Percentiles rank a stretch among this genome's conserved stretches.
These are phyloP conservation scores for Lepidium africanum DNA, from an alignment of 345 rosid genomes.

Conservation along the genomic window DNA sequence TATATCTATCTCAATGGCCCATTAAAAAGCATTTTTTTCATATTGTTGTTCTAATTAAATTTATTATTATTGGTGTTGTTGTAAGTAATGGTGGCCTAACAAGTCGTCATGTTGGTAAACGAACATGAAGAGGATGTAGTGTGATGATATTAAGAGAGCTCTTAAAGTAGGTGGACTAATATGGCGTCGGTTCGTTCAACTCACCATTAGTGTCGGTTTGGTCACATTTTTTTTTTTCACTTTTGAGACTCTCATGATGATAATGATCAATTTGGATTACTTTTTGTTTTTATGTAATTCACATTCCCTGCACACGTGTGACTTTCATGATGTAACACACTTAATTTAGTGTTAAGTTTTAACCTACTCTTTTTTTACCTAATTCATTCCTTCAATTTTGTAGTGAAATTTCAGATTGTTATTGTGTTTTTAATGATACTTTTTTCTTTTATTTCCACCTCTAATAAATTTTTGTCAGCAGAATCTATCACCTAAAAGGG, in stretches of 20 bases:
- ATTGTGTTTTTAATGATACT: too few species aligned
- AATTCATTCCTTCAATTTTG: too few species aligned
- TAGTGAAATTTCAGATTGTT: too few species aligned
- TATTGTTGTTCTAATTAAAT: background rate
- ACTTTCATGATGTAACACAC: too few species aligned
- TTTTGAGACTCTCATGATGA: background rate
- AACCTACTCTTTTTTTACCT: too few species aligned
- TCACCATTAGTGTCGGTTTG: background rate
- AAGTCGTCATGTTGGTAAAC: constrained; percentile 19
- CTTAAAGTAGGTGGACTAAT: background rate
- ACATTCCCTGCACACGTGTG: background rate
- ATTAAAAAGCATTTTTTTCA: too few species aligned
- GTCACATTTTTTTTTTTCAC: background rate
- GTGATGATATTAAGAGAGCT: constrained; percentile 8
- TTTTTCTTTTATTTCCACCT: too few species aligned
- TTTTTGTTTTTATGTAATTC: background rate
- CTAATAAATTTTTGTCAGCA: too few species aligned
- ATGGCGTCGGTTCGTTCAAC: constrained; percentile 2
- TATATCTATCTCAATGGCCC: background rate
- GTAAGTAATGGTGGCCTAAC: constrained; percentile 5
- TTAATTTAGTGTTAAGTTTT: too few species aligned
- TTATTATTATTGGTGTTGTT: background rate
- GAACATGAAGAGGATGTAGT: constrained; percentile 13
- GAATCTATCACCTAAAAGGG: too few species aligned
- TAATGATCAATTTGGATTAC: background rate